Evolutionary conservation across 2,329 filamentous ascomycete species (phyloP).

Genomic region (Camptophora hylomeconis): DNA sequence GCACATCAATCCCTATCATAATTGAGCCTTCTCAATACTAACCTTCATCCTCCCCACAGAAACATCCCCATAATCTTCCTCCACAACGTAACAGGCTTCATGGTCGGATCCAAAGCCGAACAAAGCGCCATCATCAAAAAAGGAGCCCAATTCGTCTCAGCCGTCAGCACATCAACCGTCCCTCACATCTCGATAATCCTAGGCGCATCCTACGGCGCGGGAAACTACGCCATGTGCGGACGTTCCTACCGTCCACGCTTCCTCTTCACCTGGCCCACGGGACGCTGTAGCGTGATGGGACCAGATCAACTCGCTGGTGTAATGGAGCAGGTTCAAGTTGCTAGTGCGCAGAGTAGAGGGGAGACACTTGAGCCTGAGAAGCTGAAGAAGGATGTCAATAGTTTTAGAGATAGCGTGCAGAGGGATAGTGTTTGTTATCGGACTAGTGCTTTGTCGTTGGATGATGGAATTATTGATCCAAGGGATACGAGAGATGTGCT

Average conservation of each 20-base stretch:
- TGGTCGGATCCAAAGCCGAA: slow-evolving; percentile 35
- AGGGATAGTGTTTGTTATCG: slow-evolving; percentile 24
- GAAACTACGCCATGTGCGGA: slow-evolving; percentile 37
- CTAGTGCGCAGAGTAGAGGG: slow-evolving; percentile 19
- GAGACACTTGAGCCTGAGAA: slow-evolving; percentile 16
- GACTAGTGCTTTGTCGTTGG: slow-evolving; percentile 22
- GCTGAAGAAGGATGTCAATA: slow-evolving; percentile 16
- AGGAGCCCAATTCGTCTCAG: slow-evolving; percentile 33
- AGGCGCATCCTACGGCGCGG: slow-evolving; percentile 33
- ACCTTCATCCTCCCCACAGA: slow-evolving; percentile 13
- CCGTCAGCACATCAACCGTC: slow-evolving; percentile 31
- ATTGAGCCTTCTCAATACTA: no score
- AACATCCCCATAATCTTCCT: slow-evolving; percentile 31
- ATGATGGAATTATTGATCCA: slow-evolving; percentile 28
- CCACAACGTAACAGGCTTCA: slow-evolving; percentile 37
- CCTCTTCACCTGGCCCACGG: slow-evolving; percentile 30
- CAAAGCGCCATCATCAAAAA: slow-evolving; percentile 32
- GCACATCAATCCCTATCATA: no score
- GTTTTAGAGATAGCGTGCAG: slow-evolving; percentile 19
- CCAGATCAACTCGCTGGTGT: slow-evolving; percentile 27
- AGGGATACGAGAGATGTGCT: slow-evolving; percentile 26
- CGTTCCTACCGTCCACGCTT: slow-evolving; percentile 30
- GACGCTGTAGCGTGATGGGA: slow-evolving; percentile 30
- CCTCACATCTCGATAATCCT: slow-evolving; percentile 34
- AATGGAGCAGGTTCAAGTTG: slow-evolving; percentile 24